These are phyloP conservation scores for Fonsecaea nubica DNA, from an alignment of 2,329 filamentous ascomycete species.

Conservation along the genomic window DNA sequence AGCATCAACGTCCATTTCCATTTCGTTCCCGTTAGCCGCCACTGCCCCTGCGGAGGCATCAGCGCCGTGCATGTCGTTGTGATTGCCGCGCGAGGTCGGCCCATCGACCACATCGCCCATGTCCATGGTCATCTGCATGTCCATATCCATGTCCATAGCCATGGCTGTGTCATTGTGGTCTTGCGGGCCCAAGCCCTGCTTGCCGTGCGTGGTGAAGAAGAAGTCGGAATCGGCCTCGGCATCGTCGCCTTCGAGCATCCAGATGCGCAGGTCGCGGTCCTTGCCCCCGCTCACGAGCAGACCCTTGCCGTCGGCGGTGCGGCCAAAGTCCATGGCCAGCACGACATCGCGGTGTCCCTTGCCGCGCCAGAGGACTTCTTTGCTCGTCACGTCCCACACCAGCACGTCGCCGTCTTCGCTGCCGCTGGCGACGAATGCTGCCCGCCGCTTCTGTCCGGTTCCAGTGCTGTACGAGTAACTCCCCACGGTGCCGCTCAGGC, in stretches of 20 bases:
- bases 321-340: constrained; percentile 62
- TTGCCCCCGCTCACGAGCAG: constrained; percentile 39
- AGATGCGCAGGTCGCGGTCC: constrained; percentile 37
- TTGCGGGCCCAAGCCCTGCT: constrained; percentile 1
- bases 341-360: constrained; percentile 64
- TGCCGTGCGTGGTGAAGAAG: background rate
- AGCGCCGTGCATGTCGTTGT: background rate
- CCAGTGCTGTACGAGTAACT: constrained; percentile 56
- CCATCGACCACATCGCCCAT: constrained; percentile 23
- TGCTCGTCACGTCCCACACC: constrained; percentile 89
- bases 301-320: constrained; percentile 48
- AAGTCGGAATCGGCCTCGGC: constrained; percentile 12
- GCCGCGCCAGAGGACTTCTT: constrained; percentile 76
- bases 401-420: constrained; percentile 87
- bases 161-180: constrained; percentile 3
- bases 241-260: constrained; percentile 32
- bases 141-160: constrained; percentile 21
- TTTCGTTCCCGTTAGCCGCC: background rate
- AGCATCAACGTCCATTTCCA: background rate
- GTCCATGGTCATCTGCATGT: constrained; percentile 28
- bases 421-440: constrained; percentile 76
- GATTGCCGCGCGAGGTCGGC: constrained; percentile 1
- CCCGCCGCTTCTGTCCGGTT: constrained; percentile 17
- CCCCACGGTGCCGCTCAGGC: constrained; percentile 84
- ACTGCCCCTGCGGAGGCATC: background rate